Evolutionary conservation across 257 asterid genomes (phyloP).

Genomic region (Nicotiana paniculata): DNA sequence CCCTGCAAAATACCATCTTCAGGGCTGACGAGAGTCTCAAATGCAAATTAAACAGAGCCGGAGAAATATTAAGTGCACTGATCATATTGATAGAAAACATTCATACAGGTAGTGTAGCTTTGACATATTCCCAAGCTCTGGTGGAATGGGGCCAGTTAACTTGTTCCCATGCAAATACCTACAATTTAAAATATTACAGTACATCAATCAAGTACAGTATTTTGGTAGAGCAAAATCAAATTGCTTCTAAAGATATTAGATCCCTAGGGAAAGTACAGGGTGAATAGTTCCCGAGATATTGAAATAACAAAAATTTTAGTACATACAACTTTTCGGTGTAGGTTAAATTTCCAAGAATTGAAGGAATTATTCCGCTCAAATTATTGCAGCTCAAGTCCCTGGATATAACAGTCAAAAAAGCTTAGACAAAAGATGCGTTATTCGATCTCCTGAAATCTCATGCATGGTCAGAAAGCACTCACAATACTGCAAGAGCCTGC

Average conservation of each 20-base stretch:
- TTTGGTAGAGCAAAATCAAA: not conserved
- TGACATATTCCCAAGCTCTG: slow-evolving; percentile 96
- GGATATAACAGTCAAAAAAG: not conserved
- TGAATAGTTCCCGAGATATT: not conserved
- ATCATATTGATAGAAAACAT: not conserved
- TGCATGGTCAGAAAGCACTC: slow-evolving; percentile 21
- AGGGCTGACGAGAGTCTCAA: not conserved
- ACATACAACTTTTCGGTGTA: slow-evolving; percentile 92
- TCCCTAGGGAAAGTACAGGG: not conserved
- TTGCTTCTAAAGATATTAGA: not conserved
- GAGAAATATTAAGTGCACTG: not conserved
- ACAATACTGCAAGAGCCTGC: slow-evolving; percentile 99
- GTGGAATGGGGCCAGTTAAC: slow-evolving; percentile 78
- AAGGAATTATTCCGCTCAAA: slow-evolving; percentile 82
- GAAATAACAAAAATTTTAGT: not conserved
- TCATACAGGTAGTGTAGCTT: slow-evolving; percentile 85
- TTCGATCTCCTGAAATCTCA: not conserved
- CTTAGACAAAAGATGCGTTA: not conserved
- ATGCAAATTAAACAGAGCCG: not conserved
- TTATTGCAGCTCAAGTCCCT: slow-evolving; percentile 87
- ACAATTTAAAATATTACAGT: not conserved
- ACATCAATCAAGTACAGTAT: not conserved
- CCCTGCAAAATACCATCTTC: slow-evolving; percentile 33
- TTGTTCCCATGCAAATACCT: slow-evolving; percentile 93
- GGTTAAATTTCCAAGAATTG: slow-evolving; percentile 86